A percentile compares a stretch with the other conserved stretches of the same genome.
phyloP scores from a whole-genome alignment of 1,284 basidiomycete genomes.

The Salmacisia buchloeana region DNA sequence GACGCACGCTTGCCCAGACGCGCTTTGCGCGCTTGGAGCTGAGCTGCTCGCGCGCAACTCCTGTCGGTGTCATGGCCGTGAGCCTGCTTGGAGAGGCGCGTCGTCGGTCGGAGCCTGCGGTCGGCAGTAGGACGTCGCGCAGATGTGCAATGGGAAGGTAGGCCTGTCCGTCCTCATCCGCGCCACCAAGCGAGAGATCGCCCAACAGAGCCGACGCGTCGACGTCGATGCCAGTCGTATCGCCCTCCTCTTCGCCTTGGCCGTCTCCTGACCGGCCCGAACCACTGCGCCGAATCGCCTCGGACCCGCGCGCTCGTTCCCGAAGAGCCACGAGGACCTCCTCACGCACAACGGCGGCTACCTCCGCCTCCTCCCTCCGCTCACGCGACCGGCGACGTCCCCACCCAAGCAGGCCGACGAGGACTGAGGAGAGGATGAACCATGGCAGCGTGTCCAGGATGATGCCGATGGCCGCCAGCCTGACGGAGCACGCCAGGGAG shows the following conservation, averaged over 20 bases:
- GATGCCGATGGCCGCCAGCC: background rate
- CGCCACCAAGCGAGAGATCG: background rate
- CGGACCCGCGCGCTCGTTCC: slow-evolving; percentile 9
- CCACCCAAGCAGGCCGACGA: background rate
- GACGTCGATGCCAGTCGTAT: background rate
- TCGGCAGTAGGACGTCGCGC: slow-evolving; percentile 14
- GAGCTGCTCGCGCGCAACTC: background rate
- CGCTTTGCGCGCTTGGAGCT: slow-evolving; percentile 5
- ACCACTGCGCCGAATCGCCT: background rate
- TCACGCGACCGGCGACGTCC: background rate
- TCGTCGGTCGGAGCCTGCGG: background rate
- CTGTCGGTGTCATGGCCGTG: too few species aligned
- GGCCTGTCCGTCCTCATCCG: background rate
- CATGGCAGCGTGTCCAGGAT: background rate
- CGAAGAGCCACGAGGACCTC: background rate
- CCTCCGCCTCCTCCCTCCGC: slow-evolving; percentile 11
- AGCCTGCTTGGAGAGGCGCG: background rate
- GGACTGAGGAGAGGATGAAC: background rate
- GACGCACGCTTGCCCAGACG: slow-evolving; percentile 8
- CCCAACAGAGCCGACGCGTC: slow-evolving; percentile 2
- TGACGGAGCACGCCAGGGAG: background rate
- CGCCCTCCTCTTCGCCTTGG: background rate
- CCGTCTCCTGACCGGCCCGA: too few species aligned
- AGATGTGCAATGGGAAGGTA: slow-evolving; percentile 12
- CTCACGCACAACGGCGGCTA: slow-evolving; percentile 6